phyloP scores from a whole-genome alignment of 179 eudicot genomes.

The Beta macrorhiza region DNA sequence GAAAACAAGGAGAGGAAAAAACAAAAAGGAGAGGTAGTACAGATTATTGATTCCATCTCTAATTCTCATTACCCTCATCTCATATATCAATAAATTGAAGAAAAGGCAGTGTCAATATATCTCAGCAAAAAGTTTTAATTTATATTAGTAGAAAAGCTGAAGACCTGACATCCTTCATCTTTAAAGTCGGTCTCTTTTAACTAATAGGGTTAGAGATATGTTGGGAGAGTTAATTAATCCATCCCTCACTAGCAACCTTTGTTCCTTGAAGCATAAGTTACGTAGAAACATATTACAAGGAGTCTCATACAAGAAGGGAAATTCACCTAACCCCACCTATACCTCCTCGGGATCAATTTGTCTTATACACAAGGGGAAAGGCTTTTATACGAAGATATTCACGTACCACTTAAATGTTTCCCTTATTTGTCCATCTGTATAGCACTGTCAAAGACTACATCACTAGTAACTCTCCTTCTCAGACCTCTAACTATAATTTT shows the following conservation, averaged over 20 bases:
- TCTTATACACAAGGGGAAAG: neutral
- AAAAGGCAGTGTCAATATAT: too few species aligned
- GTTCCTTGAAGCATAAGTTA: neutral
- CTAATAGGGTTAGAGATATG: neutral
- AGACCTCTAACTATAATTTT: neutral
- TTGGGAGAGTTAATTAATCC: neutral
- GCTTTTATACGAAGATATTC: neutral
- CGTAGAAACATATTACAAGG: neutral
- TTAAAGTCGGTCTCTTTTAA: neutral
- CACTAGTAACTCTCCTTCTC: neutral
- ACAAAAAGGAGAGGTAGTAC: too few species aligned
- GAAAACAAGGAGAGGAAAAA: neutral
- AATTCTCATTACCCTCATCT: too few species aligned
- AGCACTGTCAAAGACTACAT: neutral
- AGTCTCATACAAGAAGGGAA: neutral
- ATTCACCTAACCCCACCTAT: neutral
- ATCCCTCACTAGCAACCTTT: neutral
- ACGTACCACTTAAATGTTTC: neutral
- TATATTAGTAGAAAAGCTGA: neutral
- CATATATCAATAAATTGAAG: too few species aligned
- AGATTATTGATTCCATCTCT: too few species aligned
- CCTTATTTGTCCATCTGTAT: neutral
- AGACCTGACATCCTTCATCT: neutral
- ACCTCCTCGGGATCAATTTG: neutral
- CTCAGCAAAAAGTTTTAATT: too few species aligned